Conservation (phyloP, 2,329 filamentous ascomycete species). For the Colletotrichum spinosum region DNA sequence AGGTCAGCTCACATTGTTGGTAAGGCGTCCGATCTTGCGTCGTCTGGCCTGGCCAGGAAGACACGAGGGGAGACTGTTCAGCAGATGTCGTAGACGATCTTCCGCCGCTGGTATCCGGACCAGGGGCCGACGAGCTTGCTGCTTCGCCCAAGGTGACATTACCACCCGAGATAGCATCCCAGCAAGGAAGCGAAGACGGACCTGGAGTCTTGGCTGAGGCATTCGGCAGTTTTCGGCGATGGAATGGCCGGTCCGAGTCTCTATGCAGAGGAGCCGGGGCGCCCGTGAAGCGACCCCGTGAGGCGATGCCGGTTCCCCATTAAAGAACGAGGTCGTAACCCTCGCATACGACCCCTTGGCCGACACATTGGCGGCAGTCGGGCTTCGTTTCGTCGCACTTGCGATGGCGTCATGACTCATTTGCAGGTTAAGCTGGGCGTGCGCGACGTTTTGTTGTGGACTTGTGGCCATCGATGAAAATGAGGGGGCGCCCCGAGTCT, state of each 20-base stretch:
- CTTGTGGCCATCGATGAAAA: neutral
- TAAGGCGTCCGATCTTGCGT: neutral
- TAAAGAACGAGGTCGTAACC: constrained; percentile 21
- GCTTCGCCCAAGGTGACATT: too few relatives aligned
- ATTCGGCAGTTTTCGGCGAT: neutral
- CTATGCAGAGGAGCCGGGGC: neutral
- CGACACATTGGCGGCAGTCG: constrained; percentile 35
- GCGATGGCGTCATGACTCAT: constrained; percentile 42
- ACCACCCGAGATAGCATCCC: too few relatives aligned
- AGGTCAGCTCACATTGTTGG: neutral
- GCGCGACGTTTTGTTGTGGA: constrained; percentile 3
- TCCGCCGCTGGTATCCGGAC: neutral
- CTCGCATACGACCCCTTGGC: constrained; percentile 19
- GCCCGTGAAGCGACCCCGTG: neutral
- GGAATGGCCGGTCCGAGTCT: neutral
- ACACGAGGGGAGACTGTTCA: neutral
- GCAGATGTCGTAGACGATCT: neutral
- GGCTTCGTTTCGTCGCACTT: constrained; percentile 47
- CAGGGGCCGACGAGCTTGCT: neutral
- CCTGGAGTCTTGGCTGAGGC: neutral
- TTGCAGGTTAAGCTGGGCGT: constrained; percentile 38
- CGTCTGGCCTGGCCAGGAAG: constrained; percentile 1
- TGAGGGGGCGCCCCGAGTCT: accelerated
- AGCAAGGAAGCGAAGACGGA: too few relatives aligned
- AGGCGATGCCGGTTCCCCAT: constrained; percentile 11